Evolutionary conservation across 768 basidiomycete genomes (phyloP), one percentile per base, ranked within the genome.

Genomic region (Leccinum variicolor): DNA sequence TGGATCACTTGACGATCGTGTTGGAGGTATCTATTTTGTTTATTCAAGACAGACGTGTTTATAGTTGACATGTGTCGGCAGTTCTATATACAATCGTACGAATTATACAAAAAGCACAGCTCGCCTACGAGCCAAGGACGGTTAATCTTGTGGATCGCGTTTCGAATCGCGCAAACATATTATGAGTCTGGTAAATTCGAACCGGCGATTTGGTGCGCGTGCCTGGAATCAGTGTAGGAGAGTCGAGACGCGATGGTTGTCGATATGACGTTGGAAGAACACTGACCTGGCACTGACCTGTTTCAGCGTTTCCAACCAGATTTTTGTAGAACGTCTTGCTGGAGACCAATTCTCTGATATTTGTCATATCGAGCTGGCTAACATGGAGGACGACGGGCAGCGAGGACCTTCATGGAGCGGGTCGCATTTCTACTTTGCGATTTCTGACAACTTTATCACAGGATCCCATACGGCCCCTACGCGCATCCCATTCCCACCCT

Each of bases 341-440:
- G 87, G 86, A 0, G 91, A 93, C 62, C 81, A 81, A 58, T 81
- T 90, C 26, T 28, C 8, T 28, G 26, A 28, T 28, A 8, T 28
- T 28, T 28, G 26, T 26, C 26, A 8, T n/a, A n/a, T n/a, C n/a
- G n/a, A 26, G 26, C 26, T 26, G 26, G 26, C 26, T 26, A 8
- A 26, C 26, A 26, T 26, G 26, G 26, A 26, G 26, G 26, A 26
- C 26, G 26, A 26, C 26, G 26, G 26, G 26, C 26, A 26, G 26
- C 26, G 26, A 28, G 26, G 26, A 28, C 26, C 26, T 8, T 28
- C 8, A 28, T 28, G 7, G 26, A 28, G 26, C 26, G 26, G 26
- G 26, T 28, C 26, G 26, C 26, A 1, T 28, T 28, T 28, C 7
- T 28, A 28, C 26, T 28, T 28, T 26, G 26, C 26, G 26, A 28